Evolutionary conservation across 805 yeast species (phyloP).

Genomic region (Candida sanyiensis): DNA sequence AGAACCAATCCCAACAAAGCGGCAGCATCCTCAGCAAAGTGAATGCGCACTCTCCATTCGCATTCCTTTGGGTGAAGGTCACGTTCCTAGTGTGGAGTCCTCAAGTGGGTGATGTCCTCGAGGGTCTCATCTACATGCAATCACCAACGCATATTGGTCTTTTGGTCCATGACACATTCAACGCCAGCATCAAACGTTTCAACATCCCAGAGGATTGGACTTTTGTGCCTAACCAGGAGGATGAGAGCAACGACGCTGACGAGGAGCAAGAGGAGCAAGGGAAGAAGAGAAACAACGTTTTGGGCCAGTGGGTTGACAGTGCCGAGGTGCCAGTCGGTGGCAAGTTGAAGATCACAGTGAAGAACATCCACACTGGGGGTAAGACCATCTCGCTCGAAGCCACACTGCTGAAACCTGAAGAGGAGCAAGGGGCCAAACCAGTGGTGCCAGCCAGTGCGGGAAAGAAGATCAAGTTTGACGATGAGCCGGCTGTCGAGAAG

Average conservation of each 20-base stretch:
- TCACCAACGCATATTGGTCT: slow-evolving; percentile 93
- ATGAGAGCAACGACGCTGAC: slow-evolving; percentile 35
- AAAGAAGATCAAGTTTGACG: slow-evolving; percentile 46
- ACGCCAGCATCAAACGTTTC: slow-evolving; percentile 82
- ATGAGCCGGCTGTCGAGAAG: slow-evolving; percentile 18
- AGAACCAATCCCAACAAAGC: neutral
- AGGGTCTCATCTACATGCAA: slow-evolving; percentile 87
- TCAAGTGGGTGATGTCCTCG: slow-evolving; percentile 74
- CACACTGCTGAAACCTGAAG: slow-evolving; percentile 43
- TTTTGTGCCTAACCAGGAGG: slow-evolving; percentile 75
- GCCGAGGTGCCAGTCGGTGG: slow-evolving; percentile 75
- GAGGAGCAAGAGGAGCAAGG: slow-evolving; percentile 17
- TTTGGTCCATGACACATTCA: slow-evolving; percentile 86
- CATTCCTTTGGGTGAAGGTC: slow-evolving; percentile 80
- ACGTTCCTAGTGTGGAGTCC: slow-evolving; percentile 90
- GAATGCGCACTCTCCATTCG: slow-evolving; percentile 76
- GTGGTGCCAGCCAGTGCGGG: slow-evolving; percentile 30
- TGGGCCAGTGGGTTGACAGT: slow-evolving; percentile 87
- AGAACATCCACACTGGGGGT: slow-evolving; percentile 68
- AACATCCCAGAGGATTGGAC: slow-evolving; percentile 85
- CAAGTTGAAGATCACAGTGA: slow-evolving; percentile 69
- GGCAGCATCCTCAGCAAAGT: slow-evolving; percentile 35
- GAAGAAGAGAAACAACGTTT: slow-evolving; percentile 17
- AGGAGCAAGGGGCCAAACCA: slow-evolving; percentile 50
- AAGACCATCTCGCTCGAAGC: slow-evolving; percentile 85